Percentiles rank a stretch among this genome's conserved stretches.
Evolutionary conservation across 495 filamentous ascomycete species (phyloP).

Genomic region (Neurospora tetraspora): DNA sequence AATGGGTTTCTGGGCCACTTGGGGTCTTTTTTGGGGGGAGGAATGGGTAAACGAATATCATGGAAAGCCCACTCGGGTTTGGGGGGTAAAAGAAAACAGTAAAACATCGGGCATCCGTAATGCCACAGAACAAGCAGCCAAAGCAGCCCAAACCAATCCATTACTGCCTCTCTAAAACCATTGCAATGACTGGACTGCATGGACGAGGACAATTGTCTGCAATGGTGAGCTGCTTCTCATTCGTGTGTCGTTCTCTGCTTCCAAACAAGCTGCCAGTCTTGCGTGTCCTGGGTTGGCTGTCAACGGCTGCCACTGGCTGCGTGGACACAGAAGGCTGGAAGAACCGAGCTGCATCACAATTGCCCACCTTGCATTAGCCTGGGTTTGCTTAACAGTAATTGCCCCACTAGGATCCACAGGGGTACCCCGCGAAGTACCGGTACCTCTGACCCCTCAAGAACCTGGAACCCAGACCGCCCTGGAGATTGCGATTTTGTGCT

Average conservation of each 20-base stretch:
- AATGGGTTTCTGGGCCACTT: not conserved
- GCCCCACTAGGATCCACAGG: conserved; percentile 2
- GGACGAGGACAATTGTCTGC: not conserved
- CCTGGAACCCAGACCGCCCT: conserved; percentile 17
- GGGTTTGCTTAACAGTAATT: not conserved
- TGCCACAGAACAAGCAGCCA: not conserved
- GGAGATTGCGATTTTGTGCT: not conserved
- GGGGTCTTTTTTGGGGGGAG: not conserved
- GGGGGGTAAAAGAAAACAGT: not conserved
- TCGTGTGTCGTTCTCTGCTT: not conserved
- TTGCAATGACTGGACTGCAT: not conserved
- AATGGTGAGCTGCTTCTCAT: not conserved
- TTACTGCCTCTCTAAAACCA: not conserved
- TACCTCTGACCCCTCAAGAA: conserved; percentile 15
- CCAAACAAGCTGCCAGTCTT: not conserved
- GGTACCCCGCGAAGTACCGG: conserved; percentile 16
- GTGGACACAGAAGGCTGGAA: not conserved
- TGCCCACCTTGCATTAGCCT: conserved; percentile 1
- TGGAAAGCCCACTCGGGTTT: not conserved
- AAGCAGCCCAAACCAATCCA: not conserved
- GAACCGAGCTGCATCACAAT: not conserved
- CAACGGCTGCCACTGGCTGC: not conserved
- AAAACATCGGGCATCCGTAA: not conserved
- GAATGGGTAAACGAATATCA: not conserved
- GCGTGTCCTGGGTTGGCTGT: not conserved